Evolutionary conservation across 345 rosid species (phyloP).

Genomic region (Lumnitzera racemosa): DNA sequence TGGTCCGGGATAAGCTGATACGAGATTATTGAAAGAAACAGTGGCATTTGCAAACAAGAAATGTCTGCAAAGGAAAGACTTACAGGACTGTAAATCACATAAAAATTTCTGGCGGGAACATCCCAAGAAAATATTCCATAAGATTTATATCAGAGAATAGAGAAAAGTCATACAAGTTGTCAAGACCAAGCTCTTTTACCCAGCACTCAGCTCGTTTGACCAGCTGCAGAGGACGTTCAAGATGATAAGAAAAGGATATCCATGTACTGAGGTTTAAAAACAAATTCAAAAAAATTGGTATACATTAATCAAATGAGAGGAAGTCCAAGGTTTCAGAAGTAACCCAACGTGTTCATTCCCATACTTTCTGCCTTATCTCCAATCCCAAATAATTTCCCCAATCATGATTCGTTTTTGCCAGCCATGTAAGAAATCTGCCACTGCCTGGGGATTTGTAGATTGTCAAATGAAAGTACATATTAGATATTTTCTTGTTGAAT

Average conservation of each 20-base stretch:
- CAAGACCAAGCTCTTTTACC: slow-evolving; percentile 65
- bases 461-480: background rate
- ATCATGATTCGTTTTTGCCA: slow-evolving; percentile 48
- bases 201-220: slow-evolving; percentile 74
- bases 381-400: slow-evolving; percentile 75
- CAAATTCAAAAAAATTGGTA: background rate
- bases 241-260: slow-evolving; percentile 12
- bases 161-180: slow-evolving; percentile 49
- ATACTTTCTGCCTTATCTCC: slow-evolving; percentile 80
- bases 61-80: slow-evolving; percentile 41
- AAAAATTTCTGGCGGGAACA: too few species aligned
- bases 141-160: too few species aligned
- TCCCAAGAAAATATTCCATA: too few species aligned
- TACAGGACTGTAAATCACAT: too few species aligned
- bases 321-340: slow-evolving; percentile 16
- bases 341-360: slow-evolving; percentile 25
- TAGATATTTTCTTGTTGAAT: background rate
- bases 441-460: slow-evolving; percentile 44
- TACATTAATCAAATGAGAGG: slow-evolving; percentile 10
- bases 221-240: slow-evolving; percentile 41
- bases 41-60: slow-evolving; percentile 79
- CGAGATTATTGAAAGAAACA: slow-evolving; percentile 56
- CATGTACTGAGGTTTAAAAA: background rate
- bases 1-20: slow-evolving; percentile 71
- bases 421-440: slow-evolving; percentile 92